Evolutionary conservation across 1,284 basidiomycete genomes (phyloP).

Genomic region (Neotropicomus parvogracilis): DNA sequence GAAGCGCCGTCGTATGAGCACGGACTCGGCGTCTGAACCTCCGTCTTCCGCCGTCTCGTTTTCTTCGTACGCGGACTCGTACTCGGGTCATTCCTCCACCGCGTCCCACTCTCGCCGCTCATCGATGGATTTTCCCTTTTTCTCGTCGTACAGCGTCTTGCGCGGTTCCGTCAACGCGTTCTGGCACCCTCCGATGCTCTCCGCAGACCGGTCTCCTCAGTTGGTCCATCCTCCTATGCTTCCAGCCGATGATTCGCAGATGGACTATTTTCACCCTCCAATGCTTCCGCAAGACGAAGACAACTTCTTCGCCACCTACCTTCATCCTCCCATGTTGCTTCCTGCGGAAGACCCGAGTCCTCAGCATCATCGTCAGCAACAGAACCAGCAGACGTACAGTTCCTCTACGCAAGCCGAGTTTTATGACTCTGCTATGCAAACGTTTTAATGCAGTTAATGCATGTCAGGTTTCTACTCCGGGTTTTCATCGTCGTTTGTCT

Average conservation of each 20-base stretch:
- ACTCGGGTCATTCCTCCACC: conserved; percentile 43
- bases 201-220: conserved; percentile 47
- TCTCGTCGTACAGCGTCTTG: conserved; percentile 43
- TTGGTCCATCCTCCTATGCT: conserved; percentile 62
- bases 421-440: conserved; percentile 31
- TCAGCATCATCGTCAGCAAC: conserved; percentile 35
- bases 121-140: conserved; percentile 64
- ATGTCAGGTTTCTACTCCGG: conserved; percentile 13
- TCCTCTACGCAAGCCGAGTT: conserved; percentile 24
- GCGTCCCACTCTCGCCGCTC: conserved; percentile 43
- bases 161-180: conserved; percentile 54
- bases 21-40: conserved; percentile 64
- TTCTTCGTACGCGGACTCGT: conserved; percentile 42
- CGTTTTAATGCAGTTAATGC: conserved; percentile 18
- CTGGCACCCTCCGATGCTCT: conserved; percentile 72
- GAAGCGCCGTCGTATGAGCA: conserved; percentile 71
- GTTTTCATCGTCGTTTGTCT: neutral
- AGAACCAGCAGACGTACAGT: conserved; percentile 34
- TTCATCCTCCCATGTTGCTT: conserved; percentile 56
- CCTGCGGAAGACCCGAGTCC: conserved; percentile 35
- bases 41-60: conserved; percentile 58
- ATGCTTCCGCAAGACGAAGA: conserved; percentile 52
- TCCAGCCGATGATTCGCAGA: conserved; percentile 43
- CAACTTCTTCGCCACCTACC: conserved; percentile 48
- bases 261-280: conserved; percentile 52